Conservation (phyloP, 1,139 yeast species). For the Magnusiomyces suaveolens region DNA sequence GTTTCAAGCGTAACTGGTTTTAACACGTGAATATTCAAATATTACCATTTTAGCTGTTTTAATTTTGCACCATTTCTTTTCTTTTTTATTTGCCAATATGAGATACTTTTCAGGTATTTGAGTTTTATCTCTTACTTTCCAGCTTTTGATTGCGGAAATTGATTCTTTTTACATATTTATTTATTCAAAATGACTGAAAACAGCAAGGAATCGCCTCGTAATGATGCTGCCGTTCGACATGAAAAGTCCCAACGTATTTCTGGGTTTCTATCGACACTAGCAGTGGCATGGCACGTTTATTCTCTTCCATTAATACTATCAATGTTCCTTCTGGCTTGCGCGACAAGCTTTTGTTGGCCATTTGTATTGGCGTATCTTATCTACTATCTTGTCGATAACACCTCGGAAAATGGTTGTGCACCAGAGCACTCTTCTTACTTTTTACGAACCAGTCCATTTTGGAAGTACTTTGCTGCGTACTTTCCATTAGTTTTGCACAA, state of each 20-base stretch:
- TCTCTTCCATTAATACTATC: constrained; percentile 54
- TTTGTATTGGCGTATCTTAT: constrained; percentile 21
- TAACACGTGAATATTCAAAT: no score
- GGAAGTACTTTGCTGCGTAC: constrained; percentile 68
- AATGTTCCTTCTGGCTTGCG: constrained; percentile 46
- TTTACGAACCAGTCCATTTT: constrained; percentile 50
- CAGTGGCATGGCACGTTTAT: constrained; percentile 67
- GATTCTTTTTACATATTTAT: no score
- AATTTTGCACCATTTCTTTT: no score
- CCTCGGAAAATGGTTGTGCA: constrained; percentile 67
- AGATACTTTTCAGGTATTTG: no score
- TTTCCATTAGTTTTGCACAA: constrained; percentile 75
- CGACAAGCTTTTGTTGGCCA: constrained; percentile 40
- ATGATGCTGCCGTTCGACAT: no score
- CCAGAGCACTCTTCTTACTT: constrained; percentile 45
- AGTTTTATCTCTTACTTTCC: no score
- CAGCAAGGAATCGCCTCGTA: no score
- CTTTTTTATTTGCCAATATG: no score
- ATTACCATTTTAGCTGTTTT: no score
- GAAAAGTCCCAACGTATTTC: background rate
- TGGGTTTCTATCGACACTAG: constrained; percentile 37
- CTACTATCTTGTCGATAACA: constrained; percentile 50
- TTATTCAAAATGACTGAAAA: no score
- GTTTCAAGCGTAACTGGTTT: no score
- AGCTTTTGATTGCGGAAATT: no score